Base-by-base conservation (phyloP, 169 alveolate genomes). In the Plasmodium yoelii region DNA sequence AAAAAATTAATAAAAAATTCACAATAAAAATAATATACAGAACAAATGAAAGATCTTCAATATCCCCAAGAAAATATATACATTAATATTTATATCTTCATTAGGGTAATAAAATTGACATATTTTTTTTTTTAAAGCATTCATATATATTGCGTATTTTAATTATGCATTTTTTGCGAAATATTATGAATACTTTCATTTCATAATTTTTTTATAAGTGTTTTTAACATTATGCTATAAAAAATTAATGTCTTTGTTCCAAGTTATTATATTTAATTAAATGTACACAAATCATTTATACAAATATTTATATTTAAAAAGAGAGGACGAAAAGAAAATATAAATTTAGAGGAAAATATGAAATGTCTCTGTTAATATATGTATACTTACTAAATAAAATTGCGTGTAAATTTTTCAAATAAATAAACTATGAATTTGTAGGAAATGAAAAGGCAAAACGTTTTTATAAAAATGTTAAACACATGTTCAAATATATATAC, bases 51-150 rank as follows among this genome's bases (percentile, higher is more conserved):
- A 51, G 59, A 51, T 13, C 24, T 51, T 13, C 8, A 51, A 51
- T 51, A 51, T 51, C 5, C 26, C 26, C 6, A 34, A 1, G 24
- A 15, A 68, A 15, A 68, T 68, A 68, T 47, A 68, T 47, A 68
- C 49, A 68, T 47, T 19, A 8, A 46, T 47, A 46, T 67, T 44
- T 12, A 15, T 67, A 67, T 47, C 15, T 47, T 12, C 59, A 15
- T 51, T 51, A 12, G 59, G 19, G 19, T 60, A 34, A 60, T 8
- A 60, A 10, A 60, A 60, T 60, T 60, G 69, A 60, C 69, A 60
- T 22, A n/a, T 15, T 24, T 18, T 18, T 24, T 18, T 18, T 24
- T 60, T 57, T 60, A 18, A 60, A 18, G 10, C 18, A 60, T 18
- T 5, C 26, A 19, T 10, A 24, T 6, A 34, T 18, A 60, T 18